Percentiles rank a stretch among this genome's conserved stretches.
These are phyloP conservation scores for Lineolata rhizophorae DNA, from an alignment of 495 filamentous ascomycete genomes.

Conservation along the genomic window DNA sequence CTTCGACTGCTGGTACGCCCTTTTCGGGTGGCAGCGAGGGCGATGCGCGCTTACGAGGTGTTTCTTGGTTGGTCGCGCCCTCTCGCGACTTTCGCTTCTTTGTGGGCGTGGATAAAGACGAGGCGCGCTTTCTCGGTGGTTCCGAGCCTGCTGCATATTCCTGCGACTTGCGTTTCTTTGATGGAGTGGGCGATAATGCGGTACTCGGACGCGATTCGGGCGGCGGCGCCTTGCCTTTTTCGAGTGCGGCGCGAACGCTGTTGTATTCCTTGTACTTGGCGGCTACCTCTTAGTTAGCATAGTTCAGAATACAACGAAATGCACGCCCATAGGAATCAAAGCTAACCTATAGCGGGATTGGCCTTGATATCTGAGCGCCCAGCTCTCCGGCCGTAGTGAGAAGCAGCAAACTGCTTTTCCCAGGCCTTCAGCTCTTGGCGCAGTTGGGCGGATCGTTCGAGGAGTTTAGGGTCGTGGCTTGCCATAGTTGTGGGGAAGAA, in stretches of 20 bases:
- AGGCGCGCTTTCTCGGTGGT: no score
- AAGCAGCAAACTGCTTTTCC: slow-evolving; percentile 54
- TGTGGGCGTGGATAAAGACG: background rate
- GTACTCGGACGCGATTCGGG: no score
- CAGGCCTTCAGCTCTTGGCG: slow-evolving; percentile 66
- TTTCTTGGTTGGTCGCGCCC: background rate
- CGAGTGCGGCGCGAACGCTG: slow-evolving; percentile 41
- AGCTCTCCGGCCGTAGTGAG: slow-evolving; percentile 54
- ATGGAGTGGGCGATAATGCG: slow-evolving; percentile 15
- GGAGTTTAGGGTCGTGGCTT: no score
- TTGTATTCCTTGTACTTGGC: slow-evolving; percentile 84
- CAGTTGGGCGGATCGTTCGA: no score
- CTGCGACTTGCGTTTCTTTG: slow-evolving; percentile 17
- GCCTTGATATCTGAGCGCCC: slow-evolving; percentile 71
- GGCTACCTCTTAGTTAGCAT: slow-evolving; percentile 23
- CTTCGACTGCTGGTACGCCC: no score
- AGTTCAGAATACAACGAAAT: background rate
- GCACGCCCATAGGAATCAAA: background rate
- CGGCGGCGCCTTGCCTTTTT: slow-evolving; percentile 17
- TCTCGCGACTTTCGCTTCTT: background rate
- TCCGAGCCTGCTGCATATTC: background rate
- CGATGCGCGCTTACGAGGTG: background rate
- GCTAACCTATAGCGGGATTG: slow-evolving; percentile 51
- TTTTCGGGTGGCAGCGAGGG: background rate
- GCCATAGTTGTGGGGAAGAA: no score